Percentiles rank a stretch among this genome's conserved stretches.
Conservation (phyloP, 2,329 filamentous ascomycete genomes). For the Amphichorda felina region DNA sequence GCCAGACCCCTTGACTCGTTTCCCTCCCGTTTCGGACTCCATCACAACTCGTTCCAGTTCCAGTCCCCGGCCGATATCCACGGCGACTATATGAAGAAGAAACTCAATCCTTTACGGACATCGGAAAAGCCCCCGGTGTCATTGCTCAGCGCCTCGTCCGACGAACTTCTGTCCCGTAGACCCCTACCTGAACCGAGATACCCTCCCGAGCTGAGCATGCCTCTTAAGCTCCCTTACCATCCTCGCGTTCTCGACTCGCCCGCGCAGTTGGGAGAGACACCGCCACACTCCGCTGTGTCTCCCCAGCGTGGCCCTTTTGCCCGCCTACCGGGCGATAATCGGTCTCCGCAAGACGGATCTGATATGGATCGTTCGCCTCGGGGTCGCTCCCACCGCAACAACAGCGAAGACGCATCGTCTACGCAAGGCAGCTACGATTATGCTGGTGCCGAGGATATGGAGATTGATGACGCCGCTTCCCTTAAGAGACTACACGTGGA, state of each 20-base stretch:
- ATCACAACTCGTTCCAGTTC: slow-evolving; percentile 37
- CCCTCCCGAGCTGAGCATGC: slow-evolving; percentile 25
- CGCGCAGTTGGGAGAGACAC: slow-evolving; percentile 29
- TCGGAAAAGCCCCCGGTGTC: slow-evolving; percentile 32
- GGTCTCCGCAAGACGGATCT: slow-evolving; percentile 28
- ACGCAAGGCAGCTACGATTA: slow-evolving; percentile 31
- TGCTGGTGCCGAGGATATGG: slow-evolving; percentile 26
- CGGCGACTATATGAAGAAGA: slow-evolving; percentile 40
- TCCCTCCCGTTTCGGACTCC: slow-evolving; percentile 31
- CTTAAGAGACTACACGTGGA: slow-evolving; percentile 40
- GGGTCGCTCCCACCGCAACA: slow-evolving; percentile 31
- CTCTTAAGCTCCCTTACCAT: slow-evolving; percentile 31
- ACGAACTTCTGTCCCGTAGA: slow-evolving; percentile 23
- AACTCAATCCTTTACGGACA: slow-evolving; percentile 35
- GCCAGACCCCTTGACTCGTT: slow-evolving; percentile 28
- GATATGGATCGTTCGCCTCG: slow-evolving; percentile 37
- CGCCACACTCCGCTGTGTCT: slow-evolving; percentile 34
- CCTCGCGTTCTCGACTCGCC: slow-evolving; percentile 31
- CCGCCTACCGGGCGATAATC: slow-evolving; percentile 24
- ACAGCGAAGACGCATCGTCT: slow-evolving; percentile 39
- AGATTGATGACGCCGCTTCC: slow-evolving; percentile 37
- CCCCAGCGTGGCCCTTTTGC: slow-evolving; percentile 30
- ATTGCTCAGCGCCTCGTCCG: slow-evolving; percentile 27
- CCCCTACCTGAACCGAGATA: slow-evolving; percentile 25
- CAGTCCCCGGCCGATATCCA: slow-evolving; percentile 32